Evolutionary conservation across 305 asterid species (phyloP), one percentile per base, ranked within the genome.

Genomic region (Plantago coronopus): DNA sequence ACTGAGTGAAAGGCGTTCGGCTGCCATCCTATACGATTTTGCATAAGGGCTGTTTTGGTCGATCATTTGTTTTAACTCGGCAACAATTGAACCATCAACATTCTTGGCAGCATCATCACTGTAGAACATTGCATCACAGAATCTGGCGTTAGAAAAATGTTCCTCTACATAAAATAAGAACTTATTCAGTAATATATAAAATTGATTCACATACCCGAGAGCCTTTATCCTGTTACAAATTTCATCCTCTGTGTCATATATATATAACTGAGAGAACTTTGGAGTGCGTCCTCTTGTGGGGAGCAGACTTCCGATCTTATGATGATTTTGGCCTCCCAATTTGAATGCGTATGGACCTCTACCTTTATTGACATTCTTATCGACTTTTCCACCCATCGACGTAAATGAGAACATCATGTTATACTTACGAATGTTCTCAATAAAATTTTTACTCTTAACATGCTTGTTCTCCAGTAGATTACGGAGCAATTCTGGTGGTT

Each of bases 261-360:
- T 45, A 12, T 45, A 45, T 0, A 45, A 18, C 10, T 45, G 50
- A 2, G 50, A 45, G 20, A 5, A 45, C 18, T 45, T 45, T 15
- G 50, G 19, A 7, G n/a, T 12, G 1, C 19, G 1, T 2, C 19
- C 50, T 45, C 18, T 12, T 15, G 5, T 16, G 6, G 50, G 50
- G 9, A 45, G 18, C 17, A 45, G 19, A n/a, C 19, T 45, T 16
- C 19, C 50, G 3, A 45, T 45, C 18, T 19, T 17, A 16, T 45
- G 50, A 45, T 15, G n/a, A 45, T 45, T 45, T 45, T 45, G 50
- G 9, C 50, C 50, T 45, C 50, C 50, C 19, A 45, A 45, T 19
- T 45, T 45, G 50, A 45, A 45, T 15, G 19, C 5, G 10, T 45
- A 45, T 3, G 50, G 50, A 45, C 50, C 19, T 16, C 29, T 25